Conservation (phyloP, 768 basidiomycete species). For the Phaeotremella fagi region DNA sequence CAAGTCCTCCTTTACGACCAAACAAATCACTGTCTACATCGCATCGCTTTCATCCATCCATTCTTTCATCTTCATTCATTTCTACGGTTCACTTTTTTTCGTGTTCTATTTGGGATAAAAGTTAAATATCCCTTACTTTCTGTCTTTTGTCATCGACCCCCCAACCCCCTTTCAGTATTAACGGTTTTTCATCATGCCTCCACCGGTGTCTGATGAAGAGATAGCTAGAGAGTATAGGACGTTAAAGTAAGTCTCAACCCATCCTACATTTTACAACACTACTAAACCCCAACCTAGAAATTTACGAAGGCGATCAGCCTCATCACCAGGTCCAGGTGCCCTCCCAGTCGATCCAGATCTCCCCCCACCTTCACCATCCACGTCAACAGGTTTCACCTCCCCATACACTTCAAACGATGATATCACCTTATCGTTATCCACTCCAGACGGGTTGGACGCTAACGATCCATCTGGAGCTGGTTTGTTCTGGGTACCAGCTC, state of each 20-base stretch:
- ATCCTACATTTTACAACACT: no score
- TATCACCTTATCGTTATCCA: slow-evolving; percentile 35
- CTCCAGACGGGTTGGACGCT: slow-evolving; percentile 49
- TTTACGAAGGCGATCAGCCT: slow-evolving; percentile 71
- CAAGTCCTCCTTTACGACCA: no score
- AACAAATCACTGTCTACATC: no score
- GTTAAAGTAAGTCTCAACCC: slow-evolving; percentile 43
- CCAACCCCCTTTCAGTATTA: no score
- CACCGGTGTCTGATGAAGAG: slow-evolving; percentile 43
- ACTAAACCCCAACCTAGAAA: slow-evolving; percentile 17
- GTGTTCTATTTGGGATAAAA: no score
- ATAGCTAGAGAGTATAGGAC: slow-evolving; percentile 45
- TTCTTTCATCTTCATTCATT: no score
- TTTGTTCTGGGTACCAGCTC: slow-evolving; percentile 97
- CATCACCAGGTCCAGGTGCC: slow-evolving; percentile 68
- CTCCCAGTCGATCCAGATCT: slow-evolving; percentile 88
- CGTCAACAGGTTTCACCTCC: slow-evolving; percentile 12
- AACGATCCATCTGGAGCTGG: slow-evolving; percentile 85
- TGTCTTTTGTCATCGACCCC: no score
- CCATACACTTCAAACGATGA: slow-evolving; percentile 35
- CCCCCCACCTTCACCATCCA: slow-evolving; percentile 63
- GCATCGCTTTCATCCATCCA: no score
- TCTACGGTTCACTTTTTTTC: no score
- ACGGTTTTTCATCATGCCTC: slow-evolving; percentile 23
- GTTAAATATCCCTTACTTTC: no score